These are phyloP conservation scores for Jaapia argillacea DNA, from an alignment of 768 basidiomycete genomes.

Conservation along the genomic window DNA sequence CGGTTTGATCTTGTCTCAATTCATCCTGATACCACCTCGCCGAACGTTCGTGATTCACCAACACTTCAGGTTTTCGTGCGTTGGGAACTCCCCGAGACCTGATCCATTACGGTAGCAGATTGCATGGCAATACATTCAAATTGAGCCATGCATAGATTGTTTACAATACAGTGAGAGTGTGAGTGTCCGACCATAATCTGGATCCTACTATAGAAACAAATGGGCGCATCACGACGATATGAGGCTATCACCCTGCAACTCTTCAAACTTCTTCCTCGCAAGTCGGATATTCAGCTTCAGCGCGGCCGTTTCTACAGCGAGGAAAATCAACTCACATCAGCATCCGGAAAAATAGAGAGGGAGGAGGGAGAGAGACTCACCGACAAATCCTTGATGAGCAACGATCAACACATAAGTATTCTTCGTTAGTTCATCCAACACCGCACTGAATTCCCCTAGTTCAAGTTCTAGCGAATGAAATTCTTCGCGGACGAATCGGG, in stretches of 20 bases:
- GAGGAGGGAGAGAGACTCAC: no score
- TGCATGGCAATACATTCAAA: no score
- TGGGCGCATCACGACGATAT: constrained; percentile 15
- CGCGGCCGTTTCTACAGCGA: constrained; percentile 68
- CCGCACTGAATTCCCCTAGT: constrained; percentile 74
- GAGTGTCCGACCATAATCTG: no score
- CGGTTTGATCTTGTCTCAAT: no score
- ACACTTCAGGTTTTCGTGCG: no score
- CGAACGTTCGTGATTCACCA: no score
- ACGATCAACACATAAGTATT: constrained; percentile 92
- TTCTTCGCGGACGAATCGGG: constrained; percentile 65
- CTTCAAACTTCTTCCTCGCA: constrained; percentile 81
- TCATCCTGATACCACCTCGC: no score
- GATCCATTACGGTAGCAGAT: no score
- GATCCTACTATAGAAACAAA: no score
- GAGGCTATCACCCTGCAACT: constrained; percentile 70
- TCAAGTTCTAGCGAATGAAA: constrained; percentile 86
- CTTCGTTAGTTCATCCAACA: constrained; percentile 84
- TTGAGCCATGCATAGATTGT: no score
- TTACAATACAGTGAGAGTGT: no score
- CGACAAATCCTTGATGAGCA: constrained; percentile 47
- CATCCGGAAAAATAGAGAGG: constrained; percentile 1
- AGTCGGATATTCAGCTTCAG: constrained; percentile 82
- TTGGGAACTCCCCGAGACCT: no score
- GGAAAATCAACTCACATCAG: constrained; percentile 3